These are phyloP conservation scores for Cladosporium phlei DNA, from an alignment of 2,329 filamentous ascomycete species.

Conservation along the genomic window DNA sequence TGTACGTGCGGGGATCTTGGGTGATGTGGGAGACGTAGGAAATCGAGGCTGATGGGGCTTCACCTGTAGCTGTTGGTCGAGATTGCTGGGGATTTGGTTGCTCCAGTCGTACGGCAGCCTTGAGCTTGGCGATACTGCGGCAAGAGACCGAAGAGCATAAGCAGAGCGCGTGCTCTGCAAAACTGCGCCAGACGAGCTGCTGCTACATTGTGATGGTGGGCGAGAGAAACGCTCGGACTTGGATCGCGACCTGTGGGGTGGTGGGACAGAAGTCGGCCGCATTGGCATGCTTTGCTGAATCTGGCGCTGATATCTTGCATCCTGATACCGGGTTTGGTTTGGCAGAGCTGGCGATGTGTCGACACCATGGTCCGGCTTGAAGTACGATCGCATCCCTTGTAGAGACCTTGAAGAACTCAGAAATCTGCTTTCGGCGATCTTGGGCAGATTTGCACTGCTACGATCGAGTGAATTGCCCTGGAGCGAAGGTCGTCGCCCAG, in stretches of 20 bases:
- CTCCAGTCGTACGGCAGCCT: neutral
- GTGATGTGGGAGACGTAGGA: constrained; percentile 1
- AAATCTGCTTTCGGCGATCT: neutral
- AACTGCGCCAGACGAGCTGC: neutral
- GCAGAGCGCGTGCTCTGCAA: neutral
- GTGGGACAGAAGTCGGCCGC: neutral
- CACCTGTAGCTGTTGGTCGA: neutral
- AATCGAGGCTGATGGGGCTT: neutral
- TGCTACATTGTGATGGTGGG: neutral
- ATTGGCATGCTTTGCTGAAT: constrained; percentile 6
- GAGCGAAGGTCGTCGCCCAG: too few relatives aligned
- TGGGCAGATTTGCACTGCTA: neutral
- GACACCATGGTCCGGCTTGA: too few relatives aligned
- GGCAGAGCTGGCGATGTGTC: neutral
- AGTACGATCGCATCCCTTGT: neutral
- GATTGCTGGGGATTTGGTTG: too few relatives aligned
- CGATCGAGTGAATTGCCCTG: constrained; percentile 11
- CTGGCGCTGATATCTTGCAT: constrained; percentile 11
- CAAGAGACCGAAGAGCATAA: neutral
- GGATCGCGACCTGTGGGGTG: neutral
- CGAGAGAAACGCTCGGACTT: neutral
- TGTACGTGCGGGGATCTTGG: too few relatives aligned
- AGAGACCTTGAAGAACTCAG: neutral
- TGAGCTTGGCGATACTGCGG: neutral
- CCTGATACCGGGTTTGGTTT: neutral